phyloP scores from a whole-genome alignment of 2,329 filamentous ascomycete species.

The Cladophialophora yegresii region DNA sequence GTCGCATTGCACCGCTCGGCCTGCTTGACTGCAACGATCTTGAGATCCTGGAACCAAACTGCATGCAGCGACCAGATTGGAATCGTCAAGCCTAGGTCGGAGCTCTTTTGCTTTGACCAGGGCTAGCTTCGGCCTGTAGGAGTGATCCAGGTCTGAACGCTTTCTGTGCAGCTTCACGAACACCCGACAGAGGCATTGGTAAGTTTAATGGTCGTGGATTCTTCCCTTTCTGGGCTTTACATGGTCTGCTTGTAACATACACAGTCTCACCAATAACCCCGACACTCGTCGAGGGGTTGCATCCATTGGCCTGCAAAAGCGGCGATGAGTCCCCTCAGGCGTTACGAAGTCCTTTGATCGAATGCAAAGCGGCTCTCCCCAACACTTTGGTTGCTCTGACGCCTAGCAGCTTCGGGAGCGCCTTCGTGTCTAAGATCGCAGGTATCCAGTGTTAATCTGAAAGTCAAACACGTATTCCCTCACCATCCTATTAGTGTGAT shows the following conservation, averaged over 20 bases:
- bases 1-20: not conserved
- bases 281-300: not conserved
- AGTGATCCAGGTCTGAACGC: not conserved
- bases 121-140: not conserved
- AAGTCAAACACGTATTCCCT: not conserved
- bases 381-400: not conserved
- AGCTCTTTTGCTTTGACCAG: not conserved
- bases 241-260: not conserved
- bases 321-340: not conserved
- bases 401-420: not conserved
- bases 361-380: not conserved
- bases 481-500: not conserved
- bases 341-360: not conserved
- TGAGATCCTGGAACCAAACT: not conserved
- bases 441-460: not conserved
- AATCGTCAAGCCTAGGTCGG: not conserved
- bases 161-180: not conserved
- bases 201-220: no score
- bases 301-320: not conserved
- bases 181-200: not conserved
- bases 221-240: not conserved
- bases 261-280: not conserved
- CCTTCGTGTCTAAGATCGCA: not conserved
- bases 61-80: not conserved
- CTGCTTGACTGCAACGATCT: not conserved